Conservation (phyloP, 2,329 filamentous ascomycete species). For the Grosmannia huntii region DNA sequence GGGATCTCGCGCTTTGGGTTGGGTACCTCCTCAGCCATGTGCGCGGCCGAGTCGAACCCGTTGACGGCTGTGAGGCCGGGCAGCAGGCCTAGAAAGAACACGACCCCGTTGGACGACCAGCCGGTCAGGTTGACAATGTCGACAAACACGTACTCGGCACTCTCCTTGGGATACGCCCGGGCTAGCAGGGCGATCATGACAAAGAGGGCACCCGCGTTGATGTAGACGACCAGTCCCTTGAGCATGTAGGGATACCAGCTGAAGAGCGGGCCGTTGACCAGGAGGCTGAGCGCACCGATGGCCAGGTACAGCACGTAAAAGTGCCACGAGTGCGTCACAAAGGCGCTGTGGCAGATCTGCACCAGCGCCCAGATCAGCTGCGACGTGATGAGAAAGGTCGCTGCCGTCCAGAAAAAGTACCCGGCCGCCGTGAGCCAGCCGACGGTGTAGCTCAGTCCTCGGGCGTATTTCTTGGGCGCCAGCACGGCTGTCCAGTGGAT, state of each 20-base stretch:
- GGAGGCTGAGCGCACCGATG: neutral
- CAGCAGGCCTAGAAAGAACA: constrained; percentile 2
- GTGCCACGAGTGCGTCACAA: neutral
- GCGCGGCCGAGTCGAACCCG: neutral
- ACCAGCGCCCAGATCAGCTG: constrained; percentile 4
- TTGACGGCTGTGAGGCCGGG: neutral
- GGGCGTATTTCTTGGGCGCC: neutral
- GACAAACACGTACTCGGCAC: neutral
- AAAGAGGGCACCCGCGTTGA: constrained; percentile 1
- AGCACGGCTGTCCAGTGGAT: constrained; percentile 1
- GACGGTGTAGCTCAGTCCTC: neutral
- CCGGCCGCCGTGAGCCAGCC: neutral
- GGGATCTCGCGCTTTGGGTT: neutral
- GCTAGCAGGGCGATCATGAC: neutral
- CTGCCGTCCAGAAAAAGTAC: constrained; percentile 1
- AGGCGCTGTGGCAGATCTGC: neutral
- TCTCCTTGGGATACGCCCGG: neutral
- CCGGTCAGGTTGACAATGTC: constrained; percentile 3
- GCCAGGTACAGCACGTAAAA: neutral
- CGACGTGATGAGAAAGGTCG: neutral
- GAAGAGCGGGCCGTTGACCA: neutral
- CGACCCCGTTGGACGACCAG: constrained; percentile 3
- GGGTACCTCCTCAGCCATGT: constrained; percentile 2
- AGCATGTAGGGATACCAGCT: neutral
- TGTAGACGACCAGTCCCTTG: neutral